Evolutionary conservation across 257 asterid genomes (phyloP).

Genomic region (Solanum etuberosum): DNA sequence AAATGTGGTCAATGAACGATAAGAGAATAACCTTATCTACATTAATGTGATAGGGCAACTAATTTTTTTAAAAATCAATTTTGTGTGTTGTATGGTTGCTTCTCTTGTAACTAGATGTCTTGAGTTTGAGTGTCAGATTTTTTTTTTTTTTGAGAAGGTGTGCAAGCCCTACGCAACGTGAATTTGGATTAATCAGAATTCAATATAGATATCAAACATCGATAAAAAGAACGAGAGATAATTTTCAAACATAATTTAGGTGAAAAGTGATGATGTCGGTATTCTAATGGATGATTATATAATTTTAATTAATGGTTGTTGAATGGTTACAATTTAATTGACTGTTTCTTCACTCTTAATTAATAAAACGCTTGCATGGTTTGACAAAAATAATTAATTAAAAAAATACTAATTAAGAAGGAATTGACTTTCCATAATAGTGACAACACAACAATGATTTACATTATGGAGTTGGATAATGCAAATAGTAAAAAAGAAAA

Average conservation of each 20-base stretch:
- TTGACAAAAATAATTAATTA: background rate
- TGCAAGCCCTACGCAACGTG: rapidly evolving
- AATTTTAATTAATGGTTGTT: background rate
- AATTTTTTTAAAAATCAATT: too few species aligned
- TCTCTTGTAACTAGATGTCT: too few species aligned
- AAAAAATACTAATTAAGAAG: background rate
- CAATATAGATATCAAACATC: too few species aligned
- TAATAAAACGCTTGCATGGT: background rate
- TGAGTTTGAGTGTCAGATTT: rapidly evolving
- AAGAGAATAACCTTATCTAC: background rate
- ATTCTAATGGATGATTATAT: background rate
- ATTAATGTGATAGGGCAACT: background rate
- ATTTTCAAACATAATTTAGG: background rate
- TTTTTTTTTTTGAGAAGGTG: rapidly evolving
- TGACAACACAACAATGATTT: background rate
- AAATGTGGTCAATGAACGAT: background rate
- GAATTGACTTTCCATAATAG: background rate
- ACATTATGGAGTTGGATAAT: background rate
- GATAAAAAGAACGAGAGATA: too few species aligned
- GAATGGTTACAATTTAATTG: background rate
- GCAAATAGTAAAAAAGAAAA: background rate
- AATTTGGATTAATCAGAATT: too few species aligned
- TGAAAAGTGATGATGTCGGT: background rate
- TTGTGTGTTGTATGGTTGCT: too few species aligned
- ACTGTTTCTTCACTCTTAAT: background rate